phyloP scores from a whole-genome alignment of 306 rosid genomes.

The Abrus precatorius region DNA sequence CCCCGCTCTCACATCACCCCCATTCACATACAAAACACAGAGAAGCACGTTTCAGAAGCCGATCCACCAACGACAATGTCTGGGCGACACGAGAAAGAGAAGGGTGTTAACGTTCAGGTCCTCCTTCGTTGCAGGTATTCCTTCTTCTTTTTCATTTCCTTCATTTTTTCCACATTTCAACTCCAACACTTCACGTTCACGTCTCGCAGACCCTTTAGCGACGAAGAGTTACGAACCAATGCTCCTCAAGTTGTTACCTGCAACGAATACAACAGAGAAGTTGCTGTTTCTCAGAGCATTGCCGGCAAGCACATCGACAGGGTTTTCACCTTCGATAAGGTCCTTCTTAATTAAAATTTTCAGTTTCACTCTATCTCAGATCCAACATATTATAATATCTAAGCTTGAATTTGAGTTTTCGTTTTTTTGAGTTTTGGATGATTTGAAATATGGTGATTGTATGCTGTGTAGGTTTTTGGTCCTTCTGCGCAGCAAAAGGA shows the following conservation, averaged over 20 bases:
- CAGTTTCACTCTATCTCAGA: background rate
- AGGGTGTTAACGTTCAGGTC: conserved; percentile 96
- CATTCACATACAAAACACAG: background rate
- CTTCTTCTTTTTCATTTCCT: background rate
- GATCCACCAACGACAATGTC: conserved; percentile 74
- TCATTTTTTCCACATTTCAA: background rate
- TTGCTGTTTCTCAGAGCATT: conserved; percentile 85
- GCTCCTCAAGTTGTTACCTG: conserved; percentile 93
- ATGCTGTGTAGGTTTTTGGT: conserved; percentile 74
- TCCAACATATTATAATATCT: background rate
- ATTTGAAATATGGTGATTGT: background rate
- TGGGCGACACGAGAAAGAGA: conserved; percentile 85
- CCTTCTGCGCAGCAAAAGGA: conserved; percentile 88
- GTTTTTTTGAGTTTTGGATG: background rate
- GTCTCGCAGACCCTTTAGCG: conserved; percentile 78
- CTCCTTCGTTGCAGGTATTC: conserved; percentile 93
- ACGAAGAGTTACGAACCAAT: conserved; percentile 86
- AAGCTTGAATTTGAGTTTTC: background rate
- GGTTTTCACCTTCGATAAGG: conserved; percentile 95
- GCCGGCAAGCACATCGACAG: conserved; percentile 93
- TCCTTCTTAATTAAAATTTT: conserved; percentile 8
- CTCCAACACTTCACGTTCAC: background rate
- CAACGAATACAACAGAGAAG: conserved; percentile 82
- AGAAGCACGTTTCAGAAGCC: conserved; percentile 30
- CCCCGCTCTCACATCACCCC: background rate